Percentiles rank a stretch among this genome's conserved stretches.
These are phyloP conservation scores for Gigaspora rosea DNA, from an alignment of 192 early-diverging fungal species.

Conservation along the genomic window DNA sequence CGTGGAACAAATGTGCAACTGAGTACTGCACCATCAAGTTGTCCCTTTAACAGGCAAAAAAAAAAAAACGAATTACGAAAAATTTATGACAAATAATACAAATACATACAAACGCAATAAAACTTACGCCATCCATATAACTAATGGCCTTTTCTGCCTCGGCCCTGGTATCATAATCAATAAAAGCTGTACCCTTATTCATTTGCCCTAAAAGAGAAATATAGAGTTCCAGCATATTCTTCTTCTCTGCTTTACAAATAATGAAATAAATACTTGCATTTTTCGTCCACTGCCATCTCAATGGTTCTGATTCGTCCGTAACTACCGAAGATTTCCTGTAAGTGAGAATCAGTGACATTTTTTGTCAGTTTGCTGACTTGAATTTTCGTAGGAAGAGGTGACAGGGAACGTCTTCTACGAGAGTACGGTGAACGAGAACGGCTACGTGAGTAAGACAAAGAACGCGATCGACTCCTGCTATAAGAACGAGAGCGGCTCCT, in stretches of 20 bases:
- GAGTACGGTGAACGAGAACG: conserved; percentile 27
- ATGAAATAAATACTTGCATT: conserved; percentile 16
- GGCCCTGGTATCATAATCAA: conserved; percentile 42
- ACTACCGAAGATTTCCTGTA: conserved; percentile 45
- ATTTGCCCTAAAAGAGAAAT: conserved; percentile 33
- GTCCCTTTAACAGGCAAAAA: conserved; percentile 35
- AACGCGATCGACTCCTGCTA: conserved; percentile 27
- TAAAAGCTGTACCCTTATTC: conserved; percentile 46
- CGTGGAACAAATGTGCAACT: conserved; percentile 37
- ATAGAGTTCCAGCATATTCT: neutral
- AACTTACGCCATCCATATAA: conserved; percentile 49
- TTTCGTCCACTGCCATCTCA: conserved; percentile 43
- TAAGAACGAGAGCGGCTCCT: conserved; percentile 32
- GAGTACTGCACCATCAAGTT: conserved; percentile 47
- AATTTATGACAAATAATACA: neutral
- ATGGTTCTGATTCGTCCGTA: conserved; percentile 38
- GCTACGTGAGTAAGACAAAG: conserved; percentile 33
- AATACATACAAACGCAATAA: neutral
- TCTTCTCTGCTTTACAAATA: conserved; percentile 14
- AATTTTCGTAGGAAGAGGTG: conserved; percentile 32
- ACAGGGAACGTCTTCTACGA: conserved; percentile 5
- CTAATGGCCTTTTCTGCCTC: conserved; percentile 49
- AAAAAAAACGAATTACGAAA: neutral
- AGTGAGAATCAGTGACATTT: conserved; percentile 46
- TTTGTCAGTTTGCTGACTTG: conserved; percentile 44